Evolutionary conservation across 805 yeast genomes (phyloP).

Genomic region (Starmerella sp.): DNA sequence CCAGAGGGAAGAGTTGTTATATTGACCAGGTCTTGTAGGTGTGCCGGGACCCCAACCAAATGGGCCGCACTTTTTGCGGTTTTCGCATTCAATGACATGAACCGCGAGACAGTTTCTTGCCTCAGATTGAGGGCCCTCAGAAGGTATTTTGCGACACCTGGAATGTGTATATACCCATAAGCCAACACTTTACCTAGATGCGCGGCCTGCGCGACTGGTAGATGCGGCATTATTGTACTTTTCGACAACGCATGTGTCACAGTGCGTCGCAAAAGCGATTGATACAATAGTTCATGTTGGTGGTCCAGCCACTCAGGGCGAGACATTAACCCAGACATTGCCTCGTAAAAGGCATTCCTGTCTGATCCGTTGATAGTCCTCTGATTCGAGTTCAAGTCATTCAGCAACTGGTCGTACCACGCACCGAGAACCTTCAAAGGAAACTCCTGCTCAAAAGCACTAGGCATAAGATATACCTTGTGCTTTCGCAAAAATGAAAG

Average conservation of each 20-base stretch:
- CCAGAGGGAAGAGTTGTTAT: not conserved
- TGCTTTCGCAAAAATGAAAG: slow-evolving; percentile 31
- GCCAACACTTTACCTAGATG: slow-evolving; percentile 65
- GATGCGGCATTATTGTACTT: slow-evolving; percentile 37
- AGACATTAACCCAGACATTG: slow-evolving; percentile 30
- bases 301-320: slow-evolving; percentile 31
- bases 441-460: slow-evolving; percentile 15
- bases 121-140: slow-evolving; percentile 21
- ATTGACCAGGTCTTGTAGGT: not conserved
- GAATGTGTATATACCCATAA: slow-evolving; percentile 44
- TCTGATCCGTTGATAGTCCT: slow-evolving; percentile 28
- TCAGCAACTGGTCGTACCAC: slow-evolving; percentile 33
- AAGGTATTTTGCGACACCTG: slow-evolving; percentile 41
- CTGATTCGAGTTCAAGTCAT: slow-evolving; percentile 15
- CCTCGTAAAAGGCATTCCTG: slow-evolving; percentile 32
- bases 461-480: slow-evolving; percentile 21
- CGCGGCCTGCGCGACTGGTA: slow-evolving; percentile 49
- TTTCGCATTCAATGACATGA: not conserved
- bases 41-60: not conserved
- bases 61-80: not conserved
- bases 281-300: slow-evolving; percentile 14
- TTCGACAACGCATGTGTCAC: slow-evolving; percentile 37
- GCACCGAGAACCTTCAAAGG: slow-evolving; percentile 25
- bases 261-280: slow-evolving; percentile 37
- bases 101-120: not conserved